Base-by-base conservation (phyloP, 2,329 filamentous ascomycete genomes). In the Ophiostoma himal-ulmi region DNA sequence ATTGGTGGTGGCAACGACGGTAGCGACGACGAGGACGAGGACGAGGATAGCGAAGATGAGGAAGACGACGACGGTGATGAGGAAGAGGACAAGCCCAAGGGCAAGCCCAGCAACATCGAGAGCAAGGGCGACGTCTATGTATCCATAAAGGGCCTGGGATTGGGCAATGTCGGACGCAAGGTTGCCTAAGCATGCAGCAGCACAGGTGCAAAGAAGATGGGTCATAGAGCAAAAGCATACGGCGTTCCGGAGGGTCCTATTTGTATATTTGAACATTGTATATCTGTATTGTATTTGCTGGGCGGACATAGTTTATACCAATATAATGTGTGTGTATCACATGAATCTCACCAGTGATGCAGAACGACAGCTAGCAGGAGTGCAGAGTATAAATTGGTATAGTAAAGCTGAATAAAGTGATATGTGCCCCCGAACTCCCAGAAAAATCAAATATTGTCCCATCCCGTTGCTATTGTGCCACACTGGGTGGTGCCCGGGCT, bases 101-200 rank as follows among this genome's bases (percentile, higher is more conserved):
- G n/a, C 10, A 26, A 34, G n/a, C 8, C 11, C n/a, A 52, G 22
- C 41, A 26, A 34, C 26, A 52, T 54, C 13, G 85, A 87, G 20
- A 68, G 85, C 68, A 64, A 48, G 44, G 69, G 81, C 22, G 91
- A 91, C 78, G 85, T 98, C 68, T 86, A 97, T 72, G 84, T 99
- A 75, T 96, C 93, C 75, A 91, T 99, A 62, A 96, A 98, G 77
- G 95, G 95, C 41, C 89, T 88, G 76, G 95, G 95, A 62, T 92
- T 99, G 71, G 95, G 95, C 39, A 99, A 98, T 78, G 91, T 98
- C 67, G 94, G 94, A 69, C 88, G 94, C 77, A 98, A 98, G 82
- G 91, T 97, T 76, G 86, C 75, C 11, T 74, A 70, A 60, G 71
- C 52, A 30, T 5, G 69, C 70, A 74, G 11, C 13, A 30, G 26